Percentiles rank a stretch among this genome's conserved stretches.
These are phyloP conservation scores for Clathrus columnatus DNA, from an alignment of 768 basidiomycete genomes.

Conservation along the genomic window DNA sequence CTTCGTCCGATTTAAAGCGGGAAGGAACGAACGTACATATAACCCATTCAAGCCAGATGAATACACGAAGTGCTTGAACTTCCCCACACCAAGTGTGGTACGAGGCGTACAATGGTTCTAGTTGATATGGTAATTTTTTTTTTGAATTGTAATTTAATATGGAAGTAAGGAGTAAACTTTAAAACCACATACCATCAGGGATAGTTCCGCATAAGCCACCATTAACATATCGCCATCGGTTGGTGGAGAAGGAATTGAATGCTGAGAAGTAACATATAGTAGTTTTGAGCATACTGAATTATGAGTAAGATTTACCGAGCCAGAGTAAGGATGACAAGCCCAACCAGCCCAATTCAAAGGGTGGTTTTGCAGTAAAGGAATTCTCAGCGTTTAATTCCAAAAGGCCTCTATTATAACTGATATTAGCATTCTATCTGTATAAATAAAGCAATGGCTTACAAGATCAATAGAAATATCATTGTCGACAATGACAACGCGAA, in stretches of 20 bases:
- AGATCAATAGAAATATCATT: conserved; percentile 31
- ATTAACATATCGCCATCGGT: conserved; percentile 39
- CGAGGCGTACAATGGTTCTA: conserved; percentile 24
- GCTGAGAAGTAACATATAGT: conserved; percentile 22
- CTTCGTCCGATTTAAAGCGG: background rate
- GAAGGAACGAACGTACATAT: conserved; percentile 31
- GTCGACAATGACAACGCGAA: conserved; percentile 48
- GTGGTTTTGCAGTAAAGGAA: conserved; percentile 38
- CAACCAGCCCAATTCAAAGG: conserved; percentile 39
- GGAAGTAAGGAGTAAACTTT: background rate
- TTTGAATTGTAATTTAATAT: background rate
- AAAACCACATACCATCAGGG: conserved; percentile 31
- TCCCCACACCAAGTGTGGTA: conserved; percentile 45
- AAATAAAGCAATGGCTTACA: conserved; percentile 27
- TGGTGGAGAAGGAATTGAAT: conserved; percentile 53
- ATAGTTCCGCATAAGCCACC: conserved; percentile 42
- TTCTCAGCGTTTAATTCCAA: conserved; percentile 35
- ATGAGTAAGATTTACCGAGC: conserved; percentile 34
- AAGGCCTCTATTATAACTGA: conserved; percentile 25
- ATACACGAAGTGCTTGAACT: conserved; percentile 44
- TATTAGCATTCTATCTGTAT: background rate
- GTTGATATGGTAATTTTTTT: background rate
- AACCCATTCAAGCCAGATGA: conserved; percentile 53
- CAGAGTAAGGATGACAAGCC: conserved; percentile 41
- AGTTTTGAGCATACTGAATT: background rate